Evolutionary conservation across 139 green algal species (phyloP).

Genomic region (Desmodesmus armatus): DNA sequence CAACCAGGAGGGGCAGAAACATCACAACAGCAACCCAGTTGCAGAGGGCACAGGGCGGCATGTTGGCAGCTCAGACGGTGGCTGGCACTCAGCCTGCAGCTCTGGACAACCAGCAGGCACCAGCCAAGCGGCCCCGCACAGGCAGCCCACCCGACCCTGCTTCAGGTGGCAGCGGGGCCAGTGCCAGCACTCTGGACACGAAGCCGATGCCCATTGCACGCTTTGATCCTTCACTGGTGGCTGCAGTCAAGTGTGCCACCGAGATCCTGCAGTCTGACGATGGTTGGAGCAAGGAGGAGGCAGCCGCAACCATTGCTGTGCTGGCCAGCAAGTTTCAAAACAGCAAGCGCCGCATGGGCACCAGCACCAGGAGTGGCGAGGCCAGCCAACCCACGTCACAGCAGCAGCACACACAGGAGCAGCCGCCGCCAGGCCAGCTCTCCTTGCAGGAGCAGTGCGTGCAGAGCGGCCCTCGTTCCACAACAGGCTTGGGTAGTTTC

Average conservation of each 20-base stretch:
- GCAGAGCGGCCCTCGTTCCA: too few relatives aligned
- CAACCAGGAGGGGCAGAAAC: too few relatives aligned
- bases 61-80: too few relatives aligned
- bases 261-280: constrained; percentile 39
- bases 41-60: too few relatives aligned
- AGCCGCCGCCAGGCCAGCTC: neutral
- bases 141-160: too few relatives aligned
- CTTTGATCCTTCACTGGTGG: constrained; percentile 32
- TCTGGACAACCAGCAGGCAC: too few relatives aligned
- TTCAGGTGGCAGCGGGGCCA: neutral
- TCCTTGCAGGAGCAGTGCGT: too few relatives aligned
- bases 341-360: constrained; percentile 13
- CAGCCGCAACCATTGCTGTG: constrained; percentile 35
- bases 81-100: too few relatives aligned
- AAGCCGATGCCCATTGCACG: constrained; percentile 28
- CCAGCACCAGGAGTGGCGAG: constrained; percentile 17
- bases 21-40: too few relatives aligned
- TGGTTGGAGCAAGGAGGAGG: constrained; percentile 40
- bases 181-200: neutral
- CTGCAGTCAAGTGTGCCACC: constrained; percentile 28
- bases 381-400: too few relatives aligned
- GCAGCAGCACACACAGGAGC: neutral
- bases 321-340: constrained; percentile 17
- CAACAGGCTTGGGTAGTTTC: too few relatives aligned
- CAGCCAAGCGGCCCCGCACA: too few relatives aligned